phyloP scores from a whole-genome alignment of 768 basidiomycete genomes.

The Tricholomella constricta region DNA sequence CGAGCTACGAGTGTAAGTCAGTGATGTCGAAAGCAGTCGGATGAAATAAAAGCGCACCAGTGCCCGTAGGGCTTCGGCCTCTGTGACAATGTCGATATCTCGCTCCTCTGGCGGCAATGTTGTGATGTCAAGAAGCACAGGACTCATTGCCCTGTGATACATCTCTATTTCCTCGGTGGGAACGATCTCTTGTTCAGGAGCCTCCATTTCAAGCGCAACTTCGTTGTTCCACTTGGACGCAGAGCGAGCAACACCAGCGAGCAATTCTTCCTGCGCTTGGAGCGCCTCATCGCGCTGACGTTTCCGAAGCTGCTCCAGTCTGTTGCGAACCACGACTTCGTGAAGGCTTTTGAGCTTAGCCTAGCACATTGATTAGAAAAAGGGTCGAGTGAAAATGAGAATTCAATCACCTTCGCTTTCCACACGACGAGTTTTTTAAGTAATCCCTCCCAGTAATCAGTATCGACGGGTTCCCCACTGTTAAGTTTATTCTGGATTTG shows the following conservation, averaged over 20 bases:
- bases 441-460: slow-evolving; percentile 96
- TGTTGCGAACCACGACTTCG: slow-evolving; percentile 95
- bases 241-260: slow-evolving; percentile 72
- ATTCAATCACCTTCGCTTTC: slow-evolving; percentile 84
- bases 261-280: slow-evolving; percentile 88
- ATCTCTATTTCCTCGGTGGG: slow-evolving; percentile 71
- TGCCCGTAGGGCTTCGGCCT: slow-evolving; percentile 59
- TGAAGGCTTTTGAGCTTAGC: slow-evolving; percentile 91
- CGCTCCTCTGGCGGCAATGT: slow-evolving; percentile 76
- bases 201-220: slow-evolving; percentile 35
- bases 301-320: slow-evolving; percentile 94
- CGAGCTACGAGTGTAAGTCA: slow-evolving; percentile 49
- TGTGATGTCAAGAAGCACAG: slow-evolving; percentile 69
- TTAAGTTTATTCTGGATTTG: slow-evolving; percentile 86
- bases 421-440: slow-evolving; percentile 92
- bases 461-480: slow-evolving; percentile 93
- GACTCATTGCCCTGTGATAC: slow-evolving; percentile 88
- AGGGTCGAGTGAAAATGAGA: not conserved
- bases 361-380: slow-evolving; percentile 38
- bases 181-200: slow-evolving; percentile 34
- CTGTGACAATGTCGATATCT: slow-evolving; percentile 75
- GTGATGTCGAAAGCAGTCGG: slow-evolving; percentile 2
- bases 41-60: slow-evolving; percentile 57
- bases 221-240: slow-evolving; percentile 43
- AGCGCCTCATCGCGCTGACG: slow-evolving; percentile 95